These are phyloP conservation scores for Aureobasidium lini DNA, from an alignment of 2,329 filamentous ascomycete genomes.

Conservation along the genomic window DNA sequence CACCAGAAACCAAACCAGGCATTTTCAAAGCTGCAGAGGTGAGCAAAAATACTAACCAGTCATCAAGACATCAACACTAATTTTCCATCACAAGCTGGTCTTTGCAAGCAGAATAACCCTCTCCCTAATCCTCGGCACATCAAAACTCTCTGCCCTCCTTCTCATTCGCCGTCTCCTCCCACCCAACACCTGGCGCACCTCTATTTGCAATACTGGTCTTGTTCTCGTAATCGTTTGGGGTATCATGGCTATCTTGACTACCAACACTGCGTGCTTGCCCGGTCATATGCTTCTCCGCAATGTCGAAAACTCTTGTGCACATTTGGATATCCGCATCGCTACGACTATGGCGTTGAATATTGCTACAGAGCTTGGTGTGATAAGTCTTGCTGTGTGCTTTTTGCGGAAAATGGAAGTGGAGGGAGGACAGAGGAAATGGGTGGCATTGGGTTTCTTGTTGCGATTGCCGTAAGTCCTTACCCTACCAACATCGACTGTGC, in stretches of 20 bases:
- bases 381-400: background rate
- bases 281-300: background rate
- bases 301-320: background rate
- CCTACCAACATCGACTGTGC: background rate
- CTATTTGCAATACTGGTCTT: background rate
- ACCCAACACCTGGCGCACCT: background rate
- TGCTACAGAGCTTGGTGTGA: background rate
- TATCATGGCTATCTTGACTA: background rate
- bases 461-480: background rate
- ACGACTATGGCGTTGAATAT: background rate
- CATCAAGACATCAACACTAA: background rate
- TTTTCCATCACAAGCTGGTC: background rate
- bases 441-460: background rate
- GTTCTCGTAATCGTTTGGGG: background rate
- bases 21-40: background rate
- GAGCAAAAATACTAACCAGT: no score
- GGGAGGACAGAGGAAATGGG: background rate
- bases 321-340: background rate
- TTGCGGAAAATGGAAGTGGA: background rate
- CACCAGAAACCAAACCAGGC: background rate
- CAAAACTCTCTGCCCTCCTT: background rate
- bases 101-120: background rate
- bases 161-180: background rate
- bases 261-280: background rate
- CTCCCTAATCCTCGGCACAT: background rate